Evolutionary conservation across 2,329 filamentous ascomycete species (phyloP).

Genomic region (Penicillium thymicola): DNA sequence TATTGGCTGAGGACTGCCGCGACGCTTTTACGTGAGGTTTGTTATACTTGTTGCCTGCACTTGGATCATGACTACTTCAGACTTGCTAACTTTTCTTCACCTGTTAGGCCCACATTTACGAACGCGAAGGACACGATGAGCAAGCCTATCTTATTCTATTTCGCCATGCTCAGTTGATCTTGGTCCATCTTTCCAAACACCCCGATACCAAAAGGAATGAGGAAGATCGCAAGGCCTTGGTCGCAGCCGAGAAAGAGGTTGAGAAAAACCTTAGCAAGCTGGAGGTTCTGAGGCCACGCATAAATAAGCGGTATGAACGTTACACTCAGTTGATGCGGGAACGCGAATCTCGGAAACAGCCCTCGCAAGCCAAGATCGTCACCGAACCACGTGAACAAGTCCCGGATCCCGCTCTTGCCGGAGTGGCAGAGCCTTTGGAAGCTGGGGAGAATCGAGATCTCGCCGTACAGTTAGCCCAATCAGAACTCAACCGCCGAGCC

Average conservation of each 20-base stretch:
- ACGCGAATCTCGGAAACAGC: slow-evolving; percentile 43
- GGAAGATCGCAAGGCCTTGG: slow-evolving; percentile 54
- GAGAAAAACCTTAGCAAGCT: slow-evolving; percentile 65
- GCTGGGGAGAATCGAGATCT: slow-evolving; percentile 70
- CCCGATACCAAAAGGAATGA: slow-evolving; percentile 65
- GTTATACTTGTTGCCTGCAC: slow-evolving; percentile 21
- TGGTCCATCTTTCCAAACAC: slow-evolving; percentile 71
- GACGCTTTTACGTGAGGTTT: slow-evolving; percentile 75
- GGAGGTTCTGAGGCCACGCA: slow-evolving; percentile 74
- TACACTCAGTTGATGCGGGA: slow-evolving; percentile 57
- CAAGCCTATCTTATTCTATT: slow-evolving; percentile 90
- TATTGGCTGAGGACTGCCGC: slow-evolving; percentile 80
- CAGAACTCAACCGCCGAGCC: slow-evolving; percentile 67
- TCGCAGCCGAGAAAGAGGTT: slow-evolving; percentile 60
- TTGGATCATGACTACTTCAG: neutral
- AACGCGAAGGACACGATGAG: slow-evolving; percentile 79
- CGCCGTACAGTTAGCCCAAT: slow-evolving; percentile 71
- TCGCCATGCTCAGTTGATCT: slow-evolving; percentile 79
- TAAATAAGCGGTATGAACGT: slow-evolving; percentile 67
- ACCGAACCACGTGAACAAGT: slow-evolving; percentile 18
- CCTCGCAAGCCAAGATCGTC: slow-evolving; percentile 10
- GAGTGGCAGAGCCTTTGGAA: slow-evolving; percentile 61
- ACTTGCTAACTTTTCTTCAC: neutral
- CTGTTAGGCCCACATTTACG: slow-evolving; percentile 73
- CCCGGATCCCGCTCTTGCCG: slow-evolving; percentile 59